Base-by-base conservation (phyloP, 768 basidiomycete genomes). In the Neoboletus magnificus region DNA sequence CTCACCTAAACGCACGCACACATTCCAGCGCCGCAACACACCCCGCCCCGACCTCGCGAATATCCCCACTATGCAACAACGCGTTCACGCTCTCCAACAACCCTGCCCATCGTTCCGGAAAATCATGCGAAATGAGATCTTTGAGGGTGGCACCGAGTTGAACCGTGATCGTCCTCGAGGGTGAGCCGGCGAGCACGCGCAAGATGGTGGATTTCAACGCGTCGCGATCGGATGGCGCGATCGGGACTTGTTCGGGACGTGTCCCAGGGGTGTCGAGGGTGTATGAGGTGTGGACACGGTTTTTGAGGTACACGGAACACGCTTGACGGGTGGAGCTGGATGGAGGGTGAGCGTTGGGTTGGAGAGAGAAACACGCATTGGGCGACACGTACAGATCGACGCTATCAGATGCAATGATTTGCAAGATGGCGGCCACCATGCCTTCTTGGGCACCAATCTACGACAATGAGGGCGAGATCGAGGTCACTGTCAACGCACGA, bases 301-400 rank as follows among this genome's bases (percentile, higher is more conserved):
- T 96, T 74, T 96, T 96, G 64, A 95, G 78, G 82, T 87, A 96
- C 22, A 96, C 89, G 15, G 87, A 80, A 61, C 88, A 86, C 0
- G 93, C 87, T 64, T 93, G 91, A 39, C 91, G 89, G 52, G 87
- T 91, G 25, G 89, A 79, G 54, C 89, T 92, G 47, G 10, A 29
- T 36, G 55, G 20, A 50, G 25, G 11, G 27, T 52, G 54, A 55
- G 42, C 23, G 15, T 18, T 12, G 25, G 4, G 48, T 12, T 20
- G 59, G 15, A 25, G 9, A 67, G 63, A 52, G 73, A 76, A 5
- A 78, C 76, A 76, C 73, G 58, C 23, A 25, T 16, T 2, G 23
- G 37, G 48, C 62, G 82, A 37, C 85, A 37, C 85, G 78, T 66
- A 93, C 86, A 83, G 74, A 75, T 91, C 89, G 65, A 91, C 80